Evolutionary conservation across 257 asterid genomes (phyloP).

Genomic region (Fraxinus anomala): DNA sequence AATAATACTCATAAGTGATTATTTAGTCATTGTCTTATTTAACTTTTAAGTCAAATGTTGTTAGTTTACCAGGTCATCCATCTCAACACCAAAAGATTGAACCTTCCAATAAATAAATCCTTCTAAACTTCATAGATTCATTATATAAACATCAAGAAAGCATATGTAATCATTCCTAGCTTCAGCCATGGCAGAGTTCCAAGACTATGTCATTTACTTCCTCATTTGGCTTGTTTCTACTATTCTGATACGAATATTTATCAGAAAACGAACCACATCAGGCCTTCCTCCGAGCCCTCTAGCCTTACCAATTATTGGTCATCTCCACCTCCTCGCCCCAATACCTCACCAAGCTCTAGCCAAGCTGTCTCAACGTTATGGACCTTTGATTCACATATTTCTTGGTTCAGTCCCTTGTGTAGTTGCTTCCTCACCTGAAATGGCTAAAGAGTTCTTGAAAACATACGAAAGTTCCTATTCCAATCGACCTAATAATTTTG

Average conservation of each 20-base stretch:
- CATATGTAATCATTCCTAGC: neutral
- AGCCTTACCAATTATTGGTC: constrained; percentile 66
- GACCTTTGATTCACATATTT: constrained; percentile 54
- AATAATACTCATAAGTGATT: neutral
- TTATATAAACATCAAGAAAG: neutral
- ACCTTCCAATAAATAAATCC: neutral
- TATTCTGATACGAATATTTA: constrained; percentile 31
- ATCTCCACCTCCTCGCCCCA: constrained; percentile 73
- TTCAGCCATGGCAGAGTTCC: constrained; percentile 43
- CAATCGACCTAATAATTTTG: constrained; percentile 53
- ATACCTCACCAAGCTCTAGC: constrained; percentile 81
- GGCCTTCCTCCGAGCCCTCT: constrained; percentile 64
- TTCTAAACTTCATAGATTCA: neutral
- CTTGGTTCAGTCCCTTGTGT: constrained; percentile 67
- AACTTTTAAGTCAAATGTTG: neutral
- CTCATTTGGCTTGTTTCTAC: constrained; percentile 48
- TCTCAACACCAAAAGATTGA: too few relatives aligned
- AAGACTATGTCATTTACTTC: constrained; percentile 37
- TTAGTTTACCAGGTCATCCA: neutral
- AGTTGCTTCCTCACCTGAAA: constrained; percentile 69
- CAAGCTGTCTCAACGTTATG: constrained; percentile 48
- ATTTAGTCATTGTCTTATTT: too few relatives aligned
- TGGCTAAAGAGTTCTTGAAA: constrained; percentile 59
- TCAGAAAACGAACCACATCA: constrained; percentile 23
- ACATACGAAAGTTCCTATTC: constrained; percentile 56